Base-by-base conservation (phyloP, 805 yeast species). In the Pachysolen tannophilus region DNA sequence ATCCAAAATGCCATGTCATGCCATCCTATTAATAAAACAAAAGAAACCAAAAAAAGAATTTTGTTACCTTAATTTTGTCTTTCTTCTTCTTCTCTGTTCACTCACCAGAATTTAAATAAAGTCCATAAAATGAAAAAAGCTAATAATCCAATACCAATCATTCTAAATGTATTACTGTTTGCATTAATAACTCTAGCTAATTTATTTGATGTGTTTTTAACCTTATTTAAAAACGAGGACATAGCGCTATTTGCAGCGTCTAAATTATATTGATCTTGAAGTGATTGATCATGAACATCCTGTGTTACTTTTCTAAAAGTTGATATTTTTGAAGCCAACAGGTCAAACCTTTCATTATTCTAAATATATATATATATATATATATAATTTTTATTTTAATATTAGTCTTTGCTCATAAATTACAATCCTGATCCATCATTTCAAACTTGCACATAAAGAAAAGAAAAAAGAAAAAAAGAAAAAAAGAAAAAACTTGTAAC, bases 201-300 rank as follows among this genome's bases (percentile, higher is more conserved):
- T 31, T 72, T 65, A 1, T 59, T 41, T 2, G 82, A 69, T 1
- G 82, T 63, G 35, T 65, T 60, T 40, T 65, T 67, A n/a, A 81
- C 57, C 33, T 68, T 65, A 19, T 60, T 64, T 28, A 65, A 52
- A 44, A 80, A 51, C 9, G 62, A 48, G 38, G 67, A 58, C 54
- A 81, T 65, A n/a, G 76, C 65, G 38, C 70, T 69, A 26, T 72
- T 65, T 15, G 75, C 46, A 13, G 57, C 56, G 35, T 56, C 56
- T 15, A 73, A 48, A 26, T 63, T 44, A 0, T 66, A 60, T 18
- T 53, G 52, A 41, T 72, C 78, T 35, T 75, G 76, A 14, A 67
- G 63, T 2, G 90, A 82, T 44, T 76, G 80, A 36, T 61, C 57
- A 45, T 79, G 74, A 25, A 82, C 78, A 40, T 82, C 90, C 43